Conservation (phyloP, 2,329 filamentous ascomycete species). For the Coniochaeta pulveracea region DNA sequence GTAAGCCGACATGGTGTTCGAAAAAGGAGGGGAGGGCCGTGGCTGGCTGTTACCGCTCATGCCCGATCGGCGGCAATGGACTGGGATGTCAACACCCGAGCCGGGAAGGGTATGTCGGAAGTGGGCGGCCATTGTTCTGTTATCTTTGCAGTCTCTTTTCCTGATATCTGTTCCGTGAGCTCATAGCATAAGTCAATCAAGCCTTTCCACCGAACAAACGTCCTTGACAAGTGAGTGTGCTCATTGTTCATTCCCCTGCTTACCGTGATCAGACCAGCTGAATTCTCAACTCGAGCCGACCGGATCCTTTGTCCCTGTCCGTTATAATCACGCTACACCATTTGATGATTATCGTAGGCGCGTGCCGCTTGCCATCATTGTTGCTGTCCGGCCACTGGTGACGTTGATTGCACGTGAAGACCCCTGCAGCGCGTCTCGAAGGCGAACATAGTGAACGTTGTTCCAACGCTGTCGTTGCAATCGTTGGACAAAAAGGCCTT, state of each 20-base stretch:
- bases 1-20: too few species aligned
- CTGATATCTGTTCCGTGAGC: slow-evolving; percentile 6
- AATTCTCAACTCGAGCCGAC: not conserved
- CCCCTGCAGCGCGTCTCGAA: too few species aligned
- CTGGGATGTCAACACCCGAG: slow-evolving; percentile 7
- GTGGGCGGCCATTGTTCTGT: too few species aligned
- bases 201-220: slow-evolving; percentile 11
- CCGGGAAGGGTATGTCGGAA: too few species aligned
- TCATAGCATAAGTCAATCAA: slow-evolving; percentile 19
- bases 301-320: not conserved
- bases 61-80: slow-evolving; percentile 1
- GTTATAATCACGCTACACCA: too few species aligned
- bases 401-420: too few species aligned
- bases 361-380: too few species aligned
- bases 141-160: slow-evolving; percentile 5
- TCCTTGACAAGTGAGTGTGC: not conserved
- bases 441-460: too few species aligned
- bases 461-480: too few species aligned
- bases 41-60: slow-evolving; percentile 4
- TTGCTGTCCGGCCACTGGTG: too few species aligned
- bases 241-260: not conserved
- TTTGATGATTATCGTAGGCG: too few species aligned
- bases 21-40: slow-evolving; percentile 9
- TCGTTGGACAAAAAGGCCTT: too few species aligned
- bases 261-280: not conserved